Evolutionary conservation across 2,329 filamentous ascomycete genomes (phyloP), one percentile per base, ranked within the genome.

Genomic region (Aspergillus sclerotialis): DNA sequence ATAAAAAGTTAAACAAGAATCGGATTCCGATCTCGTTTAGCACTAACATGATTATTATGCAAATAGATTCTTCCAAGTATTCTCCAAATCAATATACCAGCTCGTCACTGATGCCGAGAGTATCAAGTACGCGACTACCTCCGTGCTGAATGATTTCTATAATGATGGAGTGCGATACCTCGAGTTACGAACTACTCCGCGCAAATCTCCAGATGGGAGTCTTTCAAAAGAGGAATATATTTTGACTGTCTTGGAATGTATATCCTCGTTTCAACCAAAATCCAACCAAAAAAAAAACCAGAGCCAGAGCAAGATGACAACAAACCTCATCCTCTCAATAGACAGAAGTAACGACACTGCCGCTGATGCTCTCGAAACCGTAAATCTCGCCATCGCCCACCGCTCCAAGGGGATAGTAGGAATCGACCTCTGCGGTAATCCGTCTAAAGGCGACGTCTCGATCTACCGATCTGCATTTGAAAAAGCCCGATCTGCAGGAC

Each of bases 391-490:
- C 1, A 56, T 73, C 30, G 63, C 65, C 38, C 75, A 79, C 53
- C 61, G 60, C 10, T 43, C 49, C 24, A 52, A 60, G 4, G 76
- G 77, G 12, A 74, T 90, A 4, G 80, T 90, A 1, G 85, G 79
- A 10, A 59, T 92, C 14, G 86, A 92, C 52, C 72, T 92, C 13
- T 90, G 84, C 58, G 86, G 86, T 12, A 78, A 93, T 50, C 85
- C 84, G 2, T 65, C 71, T 1, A 70, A 67, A 42, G 78, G 79
- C 7, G 70, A 78, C 32, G 66, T 89, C 13, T 60, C 68, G 11
- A 59, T 74, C 5, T 83, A 86, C 53, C 63, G 65, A 2, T 61
- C 69, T 1, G 72, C 77, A 0, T 82, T 92, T 45, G 47, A 55
- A 1, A 63, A 67, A 35, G 82, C 82, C 4, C 72, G 68, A 39